These are phyloP conservation scores for Paramecium pentaurelia DNA, from an alignment of 73 alveolate genomes.

Conservation along the genomic window DNA sequence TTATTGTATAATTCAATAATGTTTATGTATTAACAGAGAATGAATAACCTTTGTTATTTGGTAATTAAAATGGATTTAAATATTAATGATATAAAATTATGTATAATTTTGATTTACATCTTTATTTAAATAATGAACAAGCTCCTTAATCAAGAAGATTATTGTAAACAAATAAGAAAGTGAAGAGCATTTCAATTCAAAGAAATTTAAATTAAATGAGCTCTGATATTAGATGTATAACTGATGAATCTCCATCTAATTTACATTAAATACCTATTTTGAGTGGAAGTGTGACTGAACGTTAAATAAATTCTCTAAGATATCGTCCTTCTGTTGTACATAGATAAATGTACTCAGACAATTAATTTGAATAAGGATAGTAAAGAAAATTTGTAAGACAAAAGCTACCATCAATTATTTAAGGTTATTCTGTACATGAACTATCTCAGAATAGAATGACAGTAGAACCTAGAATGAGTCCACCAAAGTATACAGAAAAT, in stretches of 20 bases:
- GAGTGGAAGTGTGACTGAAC: slow-evolving; percentile 1
- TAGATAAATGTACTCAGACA: not conserved
- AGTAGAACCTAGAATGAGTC: not conserved
- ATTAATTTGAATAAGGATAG: not conserved
- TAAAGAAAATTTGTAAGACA: not conserved
- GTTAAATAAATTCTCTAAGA: not conserved
- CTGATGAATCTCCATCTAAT: slow-evolving; percentile 13
- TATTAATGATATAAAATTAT: not conserved
- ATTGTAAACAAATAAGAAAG: not conserved
- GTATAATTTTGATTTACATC: slow-evolving; percentile 19
- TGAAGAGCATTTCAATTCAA: not conserved
- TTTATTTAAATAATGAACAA: not conserved
- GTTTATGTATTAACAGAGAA: not conserved
- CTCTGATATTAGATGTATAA: not conserved
- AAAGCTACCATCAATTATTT: not conserved
- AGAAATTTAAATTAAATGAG: not conserved
- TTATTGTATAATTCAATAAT: not conserved
- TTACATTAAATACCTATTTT: not conserved
- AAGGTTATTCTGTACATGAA: not conserved
- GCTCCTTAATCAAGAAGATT: not conserved
- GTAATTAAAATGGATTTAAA: slow-evolving; percentile 10
- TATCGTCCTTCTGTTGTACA: not conserved
- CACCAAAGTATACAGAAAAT: not conserved
- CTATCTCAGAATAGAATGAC: not conserved
- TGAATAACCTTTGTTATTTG: not conserved